These are phyloP conservation scores for Incumbomyces lentus DNA, from an alignment of 2,329 filamentous ascomycete species.

Conservation along the genomic window DNA sequence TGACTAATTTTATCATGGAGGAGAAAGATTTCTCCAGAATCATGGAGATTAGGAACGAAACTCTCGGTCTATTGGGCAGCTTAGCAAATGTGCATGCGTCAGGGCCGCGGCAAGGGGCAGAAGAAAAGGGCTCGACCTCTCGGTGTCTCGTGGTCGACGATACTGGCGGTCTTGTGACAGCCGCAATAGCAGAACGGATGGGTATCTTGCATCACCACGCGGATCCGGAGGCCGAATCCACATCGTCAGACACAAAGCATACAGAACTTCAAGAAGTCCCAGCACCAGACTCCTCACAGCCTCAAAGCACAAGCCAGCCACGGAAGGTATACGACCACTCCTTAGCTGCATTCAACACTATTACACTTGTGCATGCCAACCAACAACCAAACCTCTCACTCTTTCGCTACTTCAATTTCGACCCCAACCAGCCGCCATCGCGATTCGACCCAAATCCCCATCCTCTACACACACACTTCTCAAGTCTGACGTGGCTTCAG, in stretches of 20 bases:
- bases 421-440: constrained; percentile 39
- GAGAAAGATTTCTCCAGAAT: constrained; percentile 73
- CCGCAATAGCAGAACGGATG: constrained; percentile 80
- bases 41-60: constrained; percentile 77
- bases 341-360: constrained; percentile 61
- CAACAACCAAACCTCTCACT: constrained; percentile 79
- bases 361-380: constrained; percentile 71
- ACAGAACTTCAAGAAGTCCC: constrained; percentile 13
- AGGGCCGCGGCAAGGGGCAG: constrained; percentile 25
- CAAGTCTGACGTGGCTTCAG: constrained; percentile 84
- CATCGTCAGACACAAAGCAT: constrained; percentile 22
- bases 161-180: constrained; percentile 70
- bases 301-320: constrained; percentile 17
- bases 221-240: neutral
- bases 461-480: constrained; percentile 70
- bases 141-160: constrained; percentile 81
- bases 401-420: constrained; percentile 82
- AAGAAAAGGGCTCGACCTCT: constrained; percentile 25
- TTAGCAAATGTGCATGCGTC: constrained; percentile 75
- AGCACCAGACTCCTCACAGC: constrained; percentile 18
- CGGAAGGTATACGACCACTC: constrained; percentile 20
- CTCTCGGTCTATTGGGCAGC: constrained; percentile 68
- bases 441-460: constrained; percentile 51
- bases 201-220: constrained; percentile 55
- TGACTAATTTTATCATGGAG: constrained; percentile 67